Evolutionary conservation across 352 stramenopile genomes (phyloP).

Genomic region (Paralagenidium karlingii): DNA sequence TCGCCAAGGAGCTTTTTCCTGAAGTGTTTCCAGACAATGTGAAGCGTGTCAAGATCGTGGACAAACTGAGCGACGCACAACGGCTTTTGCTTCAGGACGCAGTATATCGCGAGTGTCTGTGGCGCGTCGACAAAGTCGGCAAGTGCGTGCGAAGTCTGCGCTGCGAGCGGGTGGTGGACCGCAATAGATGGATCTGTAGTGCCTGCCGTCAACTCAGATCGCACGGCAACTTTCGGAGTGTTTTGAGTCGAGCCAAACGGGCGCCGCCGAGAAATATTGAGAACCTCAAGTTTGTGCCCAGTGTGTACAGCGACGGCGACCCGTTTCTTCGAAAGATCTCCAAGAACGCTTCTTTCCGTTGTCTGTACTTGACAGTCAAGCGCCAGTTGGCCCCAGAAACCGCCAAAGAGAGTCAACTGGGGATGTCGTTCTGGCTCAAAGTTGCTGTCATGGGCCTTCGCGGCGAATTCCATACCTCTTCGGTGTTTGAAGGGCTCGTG

Average conservation of each 20-base stretch:
- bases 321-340: conserved; percentile 67
- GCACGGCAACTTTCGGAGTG: conserved; percentile 62
- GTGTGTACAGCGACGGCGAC: conserved; percentile 61
- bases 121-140: conserved; percentile 63
- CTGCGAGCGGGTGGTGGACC: conserved; percentile 35
- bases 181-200: conserved; percentile 34
- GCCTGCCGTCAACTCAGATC: conserved; percentile 49
- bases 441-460: conserved; percentile 63
- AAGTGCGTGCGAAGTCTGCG: conserved; percentile 62
- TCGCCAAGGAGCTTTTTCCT: conserved; percentile 64
- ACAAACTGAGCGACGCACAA: conserved; percentile 37
- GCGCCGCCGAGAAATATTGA: conserved; percentile 53
- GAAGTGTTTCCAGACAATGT: conserved; percentile 33
- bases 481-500: conserved; percentile 63
- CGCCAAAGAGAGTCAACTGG: conserved; percentile 16
- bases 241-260: conserved; percentile 61
- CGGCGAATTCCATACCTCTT: conserved; percentile 50
- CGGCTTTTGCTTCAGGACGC: conserved; percentile 48
- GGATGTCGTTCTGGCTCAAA: conserved; percentile 50
- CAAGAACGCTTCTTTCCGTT: conserved; percentile 60
- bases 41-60: conserved; percentile 51
- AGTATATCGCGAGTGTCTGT: conserved; percentile 67
- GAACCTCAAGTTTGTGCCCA: conserved; percentile 72
- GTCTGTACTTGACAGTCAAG: conserved; percentile 18
- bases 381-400: conserved; percentile 1